Evolutionary conservation across 148 eudicot genomes (phyloP), one percentile per base, ranked within the genome.

Genomic region (Heliosperma pusillum): DNA sequence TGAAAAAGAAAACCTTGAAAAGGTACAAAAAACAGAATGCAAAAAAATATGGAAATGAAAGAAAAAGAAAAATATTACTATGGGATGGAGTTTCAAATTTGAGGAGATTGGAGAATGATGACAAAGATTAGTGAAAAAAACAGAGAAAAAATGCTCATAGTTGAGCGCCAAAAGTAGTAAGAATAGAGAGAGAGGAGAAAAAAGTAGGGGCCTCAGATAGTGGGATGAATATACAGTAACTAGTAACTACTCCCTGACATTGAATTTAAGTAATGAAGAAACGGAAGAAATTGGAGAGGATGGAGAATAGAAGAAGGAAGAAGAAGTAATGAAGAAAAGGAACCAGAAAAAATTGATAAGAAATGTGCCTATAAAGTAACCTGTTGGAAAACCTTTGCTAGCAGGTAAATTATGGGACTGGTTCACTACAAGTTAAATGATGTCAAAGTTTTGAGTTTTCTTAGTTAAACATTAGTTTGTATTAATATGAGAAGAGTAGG

Each of bases 21-120:
- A 63, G 27, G n/a, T 25, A 60, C 22, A 61, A 11, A 55, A 55
- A 55, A 3, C 16, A 1, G 4, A 16, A 16, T n/a, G n/a, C n/a
- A 55, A 55, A 55, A 3, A 55, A 55, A 55, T 3, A 15, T 50
- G 5, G 20, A n/a, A n/a, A n/a, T n/a, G n/a, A 19, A 20, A 10
- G 29, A 10, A 58, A 42, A 30, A 72, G 56, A 64, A 16, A 50
- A 33, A 40, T 20, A 21, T 30, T 25, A 26, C 8, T 30, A 69
- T 68, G 70, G n/a, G n/a, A n/a, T n/a, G 70, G 33, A 53, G 7
- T 9, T 50, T 60, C 15, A 73, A 73, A 65, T 36, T 22, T 64
- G 76, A 57, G n/a, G 2, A 62, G 33, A 79, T 64, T 59, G 69
- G 10, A 53, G 75, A 69, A 74, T 79, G 63, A 79, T 79, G 82